A percentile compares a stretch with the other conserved stretches of the same genome.
phyloP scores from a whole-genome alignment of 2,329 filamentous ascomycete genomes.

The Spiromastix sp. region DNA sequence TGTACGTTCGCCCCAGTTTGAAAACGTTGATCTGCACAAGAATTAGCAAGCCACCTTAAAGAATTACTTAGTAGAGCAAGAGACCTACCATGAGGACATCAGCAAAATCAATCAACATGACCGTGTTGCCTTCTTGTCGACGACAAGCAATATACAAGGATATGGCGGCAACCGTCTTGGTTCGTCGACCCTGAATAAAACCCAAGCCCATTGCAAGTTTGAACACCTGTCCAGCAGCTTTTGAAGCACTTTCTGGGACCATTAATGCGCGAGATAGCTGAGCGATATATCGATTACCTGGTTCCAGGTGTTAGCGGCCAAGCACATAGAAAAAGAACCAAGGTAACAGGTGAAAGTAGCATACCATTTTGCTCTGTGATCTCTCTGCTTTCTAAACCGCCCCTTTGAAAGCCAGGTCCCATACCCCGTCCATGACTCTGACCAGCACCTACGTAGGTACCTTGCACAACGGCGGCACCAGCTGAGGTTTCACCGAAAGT shows the following conservation, averaged over 20 bases:
- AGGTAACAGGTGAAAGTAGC: slow-evolving; percentile 4
- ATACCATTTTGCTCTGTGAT: slow-evolving; percentile 35
- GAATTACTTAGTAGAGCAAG: slow-evolving; percentile 1
- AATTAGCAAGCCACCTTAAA: slow-evolving; percentile 9
- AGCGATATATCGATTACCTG: slow-evolving; percentile 33
- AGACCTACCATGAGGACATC: slow-evolving; percentile 54
- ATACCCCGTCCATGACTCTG: slow-evolving; percentile 66
- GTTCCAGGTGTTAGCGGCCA: slow-evolving; percentile 3
- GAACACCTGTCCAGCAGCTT: slow-evolving; percentile 61
- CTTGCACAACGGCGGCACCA: slow-evolving; percentile 82
- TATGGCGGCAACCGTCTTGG: slow-evolving; percentile 77
- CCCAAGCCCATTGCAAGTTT: slow-evolving; percentile 64
- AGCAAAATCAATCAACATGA: slow-evolving; percentile 93
- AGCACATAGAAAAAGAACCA: not conserved
- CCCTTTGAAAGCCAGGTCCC: slow-evolving; percentile 35
- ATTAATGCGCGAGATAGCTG: slow-evolving; percentile 31
- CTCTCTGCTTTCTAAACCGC: slow-evolving; percentile 41
- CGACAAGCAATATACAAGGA: slow-evolving; percentile 85
- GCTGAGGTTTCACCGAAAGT: slow-evolving; percentile 79
- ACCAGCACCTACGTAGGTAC: slow-evolving; percentile 75
- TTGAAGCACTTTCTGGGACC: slow-evolving; percentile 50
- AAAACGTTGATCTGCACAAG: slow-evolving; percentile 67
- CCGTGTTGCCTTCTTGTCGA: slow-evolving; percentile 63
- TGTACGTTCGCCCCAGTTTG: slow-evolving; percentile 81
- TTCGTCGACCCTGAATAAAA: slow-evolving; percentile 77